Conservation (phyloP, 768 basidiomycete genomes). For the Pleurotus tuber-regium region DNA sequence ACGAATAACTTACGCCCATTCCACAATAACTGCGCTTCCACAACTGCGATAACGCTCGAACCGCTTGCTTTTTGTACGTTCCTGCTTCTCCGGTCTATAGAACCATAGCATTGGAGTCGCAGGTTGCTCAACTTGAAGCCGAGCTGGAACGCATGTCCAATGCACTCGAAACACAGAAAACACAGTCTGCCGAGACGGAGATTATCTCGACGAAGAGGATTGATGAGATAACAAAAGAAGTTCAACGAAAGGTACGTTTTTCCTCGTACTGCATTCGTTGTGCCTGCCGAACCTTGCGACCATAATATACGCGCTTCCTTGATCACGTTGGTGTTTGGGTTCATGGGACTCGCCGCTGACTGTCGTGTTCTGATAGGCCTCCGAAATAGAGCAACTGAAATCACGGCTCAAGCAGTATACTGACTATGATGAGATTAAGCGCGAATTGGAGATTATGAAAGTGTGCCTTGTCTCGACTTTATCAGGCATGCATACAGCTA, state of each 20-base stretch:
- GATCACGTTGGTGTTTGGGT: too few species aligned
- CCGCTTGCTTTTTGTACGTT: slow-evolving; percentile 7
- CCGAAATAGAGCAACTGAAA: slow-evolving; percentile 69
- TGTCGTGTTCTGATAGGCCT: slow-evolving; percentile 32
- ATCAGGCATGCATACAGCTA: not conserved
- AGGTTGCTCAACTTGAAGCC: slow-evolving; percentile 72
- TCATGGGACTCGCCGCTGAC: too few species aligned
- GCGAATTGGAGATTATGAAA: slow-evolving; percentile 99
- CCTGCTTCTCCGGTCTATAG: not conserved
- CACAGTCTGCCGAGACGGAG: slow-evolving; percentile 44
- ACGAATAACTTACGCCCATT: too few species aligned
- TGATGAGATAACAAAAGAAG: slow-evolving; percentile 61
- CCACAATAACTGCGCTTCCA: too few species aligned
- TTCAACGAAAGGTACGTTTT: slow-evolving; percentile 48
- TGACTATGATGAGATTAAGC: slow-evolving; percentile 97
- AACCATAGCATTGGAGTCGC: slow-evolving; percentile 70
- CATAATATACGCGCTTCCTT: not conserved
- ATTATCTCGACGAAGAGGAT: slow-evolving; percentile 43
- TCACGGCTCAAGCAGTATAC: slow-evolving; percentile 65
- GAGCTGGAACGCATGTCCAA: slow-evolving; percentile 71
- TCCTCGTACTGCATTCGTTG: not conserved
- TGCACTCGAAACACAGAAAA: slow-evolving; percentile 62
- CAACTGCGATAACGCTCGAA: too few species aligned
- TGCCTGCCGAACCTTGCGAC: not conserved
- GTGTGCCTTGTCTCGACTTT: slow-evolving; percentile 35